Conservation (phyloP, 2,329 filamentous ascomycete species). For the Pochonia chlamydosporia region DNA sequence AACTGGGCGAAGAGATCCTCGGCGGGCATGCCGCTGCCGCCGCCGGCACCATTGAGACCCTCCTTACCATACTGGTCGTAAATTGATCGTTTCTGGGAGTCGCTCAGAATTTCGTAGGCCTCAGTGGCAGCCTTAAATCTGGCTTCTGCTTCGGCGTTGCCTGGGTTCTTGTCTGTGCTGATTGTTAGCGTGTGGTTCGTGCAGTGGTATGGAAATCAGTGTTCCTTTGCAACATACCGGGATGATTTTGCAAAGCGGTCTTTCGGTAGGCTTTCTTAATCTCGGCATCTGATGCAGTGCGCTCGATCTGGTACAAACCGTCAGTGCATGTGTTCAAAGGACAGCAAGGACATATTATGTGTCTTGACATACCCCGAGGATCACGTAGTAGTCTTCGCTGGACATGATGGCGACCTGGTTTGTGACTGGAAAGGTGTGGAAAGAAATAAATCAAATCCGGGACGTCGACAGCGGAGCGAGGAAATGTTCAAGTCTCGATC, state of each 20-base stretch:
- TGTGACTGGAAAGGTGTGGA: slow-evolving; percentile 1
- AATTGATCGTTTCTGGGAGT: slow-evolving; percentile 81
- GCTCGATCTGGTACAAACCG: slow-evolving; percentile 56
- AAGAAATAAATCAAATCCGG: slow-evolving; percentile 4
- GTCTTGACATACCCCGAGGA: slow-evolving; percentile 59
- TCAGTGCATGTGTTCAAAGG: slow-evolving; percentile 14
- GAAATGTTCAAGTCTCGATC: not conserved
- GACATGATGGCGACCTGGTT: slow-evolving; percentile 52
- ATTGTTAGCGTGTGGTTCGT: slow-evolving; percentile 1
- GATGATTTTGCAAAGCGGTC: slow-evolving; percentile 77
- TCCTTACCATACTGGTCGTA: slow-evolving; percentile 99
- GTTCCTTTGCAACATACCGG: slow-evolving; percentile 51
- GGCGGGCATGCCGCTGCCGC: slow-evolving; percentile 79
- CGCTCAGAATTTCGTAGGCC: slow-evolving; percentile 92
- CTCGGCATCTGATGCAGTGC: slow-evolving; percentile 75
- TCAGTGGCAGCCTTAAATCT: slow-evolving; percentile 98
- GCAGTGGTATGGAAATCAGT: slow-evolving; percentile 9
- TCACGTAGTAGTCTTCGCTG: slow-evolving; percentile 75
- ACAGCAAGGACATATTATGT: not conserved
- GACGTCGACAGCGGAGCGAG: slow-evolving; percentile 4
- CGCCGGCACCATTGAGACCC: slow-evolving; percentile 80
- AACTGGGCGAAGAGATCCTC: slow-evolving; percentile 97
- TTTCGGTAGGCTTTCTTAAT: slow-evolving; percentile 89
- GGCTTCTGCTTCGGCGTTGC: slow-evolving; percentile 87
- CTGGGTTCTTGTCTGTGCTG: slow-evolving; percentile 80